Evolutionary conservation across 192 early-diverging fungal species (phyloP), one percentile per base, ranked within the genome.

Genomic region (Backusella circina): DNA sequence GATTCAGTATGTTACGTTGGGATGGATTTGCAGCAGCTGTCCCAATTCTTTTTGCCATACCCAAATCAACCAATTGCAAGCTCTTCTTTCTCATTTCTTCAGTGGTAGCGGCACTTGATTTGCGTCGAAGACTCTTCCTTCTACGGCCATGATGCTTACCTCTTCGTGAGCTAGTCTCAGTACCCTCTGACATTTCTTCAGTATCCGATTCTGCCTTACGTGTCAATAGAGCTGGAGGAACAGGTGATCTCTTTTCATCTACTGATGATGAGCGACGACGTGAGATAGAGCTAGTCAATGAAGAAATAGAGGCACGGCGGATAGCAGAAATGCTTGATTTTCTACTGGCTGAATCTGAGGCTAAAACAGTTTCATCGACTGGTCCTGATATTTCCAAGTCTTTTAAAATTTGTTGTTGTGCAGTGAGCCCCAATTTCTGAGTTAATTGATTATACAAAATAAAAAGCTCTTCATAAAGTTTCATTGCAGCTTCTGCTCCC

Each of bases 401-500:
- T 57, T 26, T 57, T 10, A 23, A 0, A 26, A 57, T 16, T 8
- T 57, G 51, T 57, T 57, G 51, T 10, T 57, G 51, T 12, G n/a
- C 23, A 23, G 23, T 3, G 9, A 57, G 23, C 10, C 51, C 51
- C 23, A 57, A 57, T 57, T 57, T n/a, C 23, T 57, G 51, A 12
- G 51, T 57, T 23, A 57, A 23, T 57, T 57, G 51, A 57, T 57
- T 57, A 57, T 57, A 57, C 7, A 26, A 23, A 26, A 57, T 21
- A 26, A 57, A 57, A 23, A 57, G 23, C 7, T 57, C 51, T 23
- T 57, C 51, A 57, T 57, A 57, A 18, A 68, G 67, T 8, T 68
- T 68, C 32, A 68, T 33, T 4, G 36, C 32, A 1, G 36, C 28
- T 18, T 37, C 85, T 47, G 90, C 87, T 9, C 77, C 80, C 47